phyloP scores from a whole-genome alignment of 305 asterid genomes.

The Ruellia speciosa region DNA sequence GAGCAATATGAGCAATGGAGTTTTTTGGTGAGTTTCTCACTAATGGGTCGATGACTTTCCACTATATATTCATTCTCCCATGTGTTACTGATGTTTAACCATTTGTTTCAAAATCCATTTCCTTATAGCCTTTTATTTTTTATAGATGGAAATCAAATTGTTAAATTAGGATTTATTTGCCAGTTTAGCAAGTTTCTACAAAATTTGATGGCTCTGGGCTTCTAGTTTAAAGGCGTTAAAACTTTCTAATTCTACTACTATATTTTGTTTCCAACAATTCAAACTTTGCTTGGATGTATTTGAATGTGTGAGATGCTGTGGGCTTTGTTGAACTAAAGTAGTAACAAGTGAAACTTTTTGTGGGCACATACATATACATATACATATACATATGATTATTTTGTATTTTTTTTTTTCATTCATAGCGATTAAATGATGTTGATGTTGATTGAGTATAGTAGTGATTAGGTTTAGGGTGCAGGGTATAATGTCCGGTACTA shows the following conservation, averaged over 20 bases:
- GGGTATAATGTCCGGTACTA: background rate
- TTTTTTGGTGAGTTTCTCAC: constrained; percentile 48
- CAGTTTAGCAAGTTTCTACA: background rate
- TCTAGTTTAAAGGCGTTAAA: too few relatives aligned
- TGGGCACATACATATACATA: too few relatives aligned
- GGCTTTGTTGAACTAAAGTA: background rate
- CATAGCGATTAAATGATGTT: too few relatives aligned
- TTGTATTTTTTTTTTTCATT: too few relatives aligned
- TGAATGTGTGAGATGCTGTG: background rate
- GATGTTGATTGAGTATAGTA: too few relatives aligned
- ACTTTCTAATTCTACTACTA: background rate
- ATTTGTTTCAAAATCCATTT: too few relatives aligned
- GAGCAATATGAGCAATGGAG: constrained; percentile 83
- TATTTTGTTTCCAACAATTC: too few relatives aligned
- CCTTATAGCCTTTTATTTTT: background rate
- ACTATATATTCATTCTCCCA: background rate
- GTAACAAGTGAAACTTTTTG: background rate
- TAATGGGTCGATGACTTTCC: too few relatives aligned
- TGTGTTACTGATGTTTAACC: background rate
- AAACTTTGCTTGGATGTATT: too few relatives aligned
- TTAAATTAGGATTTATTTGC: background rate
- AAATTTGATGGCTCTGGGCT: background rate
- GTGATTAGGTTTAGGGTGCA: background rate
- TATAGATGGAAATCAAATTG: background rate
- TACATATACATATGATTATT: too few relatives aligned